Evolutionary conservation across 2,329 filamentous ascomycete species (phyloP).

Genomic region (Fusarium sp.): DNA sequence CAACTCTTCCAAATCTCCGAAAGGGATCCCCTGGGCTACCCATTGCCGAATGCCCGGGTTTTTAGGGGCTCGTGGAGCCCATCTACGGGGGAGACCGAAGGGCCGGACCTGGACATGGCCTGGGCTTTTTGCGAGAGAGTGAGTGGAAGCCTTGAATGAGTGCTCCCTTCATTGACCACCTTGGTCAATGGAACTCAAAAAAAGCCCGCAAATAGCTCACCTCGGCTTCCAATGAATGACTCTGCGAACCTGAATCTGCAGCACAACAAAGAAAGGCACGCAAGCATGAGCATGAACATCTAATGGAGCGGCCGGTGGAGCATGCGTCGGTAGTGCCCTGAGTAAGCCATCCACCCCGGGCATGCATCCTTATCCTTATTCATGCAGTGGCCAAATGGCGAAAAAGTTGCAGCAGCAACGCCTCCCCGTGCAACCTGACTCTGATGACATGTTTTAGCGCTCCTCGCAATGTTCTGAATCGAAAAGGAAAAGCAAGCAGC

Average conservation of each 20-base stretch:
- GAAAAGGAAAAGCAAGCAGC: slow-evolving; percentile 30
- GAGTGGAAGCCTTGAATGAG: slow-evolving; percentile 4
- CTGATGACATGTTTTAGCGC: slow-evolving; percentile 17
- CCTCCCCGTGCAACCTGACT: background rate
- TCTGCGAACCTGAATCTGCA: background rate
- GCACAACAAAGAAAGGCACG: background rate
- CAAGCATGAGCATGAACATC: slow-evolving; percentile 2
- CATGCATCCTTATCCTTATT: background rate
- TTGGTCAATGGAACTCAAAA: background rate
- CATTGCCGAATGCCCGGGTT: slow-evolving; percentile 23
- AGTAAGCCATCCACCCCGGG: slow-evolving; percentile 27
- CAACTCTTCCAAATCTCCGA: background rate
- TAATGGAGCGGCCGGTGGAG: background rate
- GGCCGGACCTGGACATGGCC: slow-evolving; percentile 16
- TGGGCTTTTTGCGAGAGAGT: slow-evolving; percentile 15
- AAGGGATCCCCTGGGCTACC: slow-evolving; percentile 8
- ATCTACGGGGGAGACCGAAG: slow-evolving; percentile 36
- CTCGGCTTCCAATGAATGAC: background rate
- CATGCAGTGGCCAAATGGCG: slow-evolving; percentile 3
- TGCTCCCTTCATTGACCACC: too few species aligned
- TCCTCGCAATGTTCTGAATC: slow-evolving; percentile 19
- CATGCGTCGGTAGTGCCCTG: slow-evolving; percentile 22
- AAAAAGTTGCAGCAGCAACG: slow-evolving; percentile 11
- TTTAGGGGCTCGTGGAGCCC: slow-evolving; percentile 23
- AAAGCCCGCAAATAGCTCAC: slow-evolving; percentile 39